These are phyloP conservation scores for Coprinellus micaceus DNA, from an alignment of 768 basidiomycete species.

Conservation along the genomic window DNA sequence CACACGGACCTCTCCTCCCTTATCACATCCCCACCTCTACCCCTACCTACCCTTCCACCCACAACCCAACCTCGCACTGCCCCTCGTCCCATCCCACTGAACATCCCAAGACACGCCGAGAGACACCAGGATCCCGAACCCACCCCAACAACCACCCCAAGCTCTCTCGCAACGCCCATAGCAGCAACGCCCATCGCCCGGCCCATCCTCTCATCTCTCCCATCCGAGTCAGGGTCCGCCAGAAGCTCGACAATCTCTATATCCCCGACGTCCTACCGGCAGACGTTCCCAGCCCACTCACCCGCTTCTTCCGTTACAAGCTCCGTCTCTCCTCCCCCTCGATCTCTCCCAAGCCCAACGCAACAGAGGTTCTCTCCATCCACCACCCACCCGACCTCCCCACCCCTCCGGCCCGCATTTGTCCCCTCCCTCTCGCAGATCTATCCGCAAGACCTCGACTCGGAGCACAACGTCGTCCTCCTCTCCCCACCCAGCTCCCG, in stretches of 20 bases:
- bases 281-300: background rate
- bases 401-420: slow-evolving; percentile 11
- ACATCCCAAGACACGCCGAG: background rate
- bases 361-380: background rate
- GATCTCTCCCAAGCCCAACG: background rate
- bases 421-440: slow-evolving; percentile 41
- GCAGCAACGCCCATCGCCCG: background rate
- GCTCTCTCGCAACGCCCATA: background rate
- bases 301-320: background rate
- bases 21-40: slow-evolving; percentile 4
- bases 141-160: background rate
- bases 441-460: slow-evolving; percentile 40
- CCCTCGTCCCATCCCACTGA: no score
- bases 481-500: slow-evolving; percentile 43
- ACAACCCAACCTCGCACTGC: background rate
- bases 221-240: background rate
- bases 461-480: slow-evolving; percentile 40
- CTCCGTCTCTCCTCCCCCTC: background rate
- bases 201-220: background rate
- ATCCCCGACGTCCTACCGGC: background rate
- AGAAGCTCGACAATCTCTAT: no score
- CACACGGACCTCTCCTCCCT: slow-evolving; percentile 4
- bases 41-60: background rate
- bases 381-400: slow-evolving; percentile 7
- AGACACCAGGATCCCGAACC: background rate